These are phyloP conservation scores for Gnomoniopsis smithogilvyi DNA, from an alignment of 2,329 filamentous ascomycete genomes.

Conservation along the genomic window DNA sequence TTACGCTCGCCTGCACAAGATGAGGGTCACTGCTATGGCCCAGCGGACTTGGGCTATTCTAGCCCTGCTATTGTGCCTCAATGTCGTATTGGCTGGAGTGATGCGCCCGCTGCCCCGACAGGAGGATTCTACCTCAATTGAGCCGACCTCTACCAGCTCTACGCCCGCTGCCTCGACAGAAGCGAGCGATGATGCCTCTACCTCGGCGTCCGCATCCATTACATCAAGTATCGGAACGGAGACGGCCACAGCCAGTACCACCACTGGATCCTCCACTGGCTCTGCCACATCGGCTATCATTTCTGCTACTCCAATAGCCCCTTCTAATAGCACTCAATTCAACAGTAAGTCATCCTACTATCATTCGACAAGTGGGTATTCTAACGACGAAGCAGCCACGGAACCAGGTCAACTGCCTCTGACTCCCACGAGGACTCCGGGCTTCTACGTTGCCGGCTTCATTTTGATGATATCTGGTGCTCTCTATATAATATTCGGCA, in stretches of 20 bases:
- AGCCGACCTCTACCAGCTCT: background rate
- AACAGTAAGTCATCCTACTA: conserved; percentile 1
- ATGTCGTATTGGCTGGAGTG: conserved; percentile 12
- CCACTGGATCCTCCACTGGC: background rate
- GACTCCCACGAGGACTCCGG: conserved; percentile 72
- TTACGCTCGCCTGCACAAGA: background rate
- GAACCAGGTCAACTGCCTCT: conserved; percentile 64
- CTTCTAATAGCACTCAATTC: conserved; percentile 8
- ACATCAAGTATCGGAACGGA: background rate
- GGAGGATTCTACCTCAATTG: background rate
- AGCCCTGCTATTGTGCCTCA: conserved; percentile 10
- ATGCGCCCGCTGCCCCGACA: conserved; percentile 14
- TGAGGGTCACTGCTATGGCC: conserved; percentile 3
- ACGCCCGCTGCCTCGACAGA: conserved; percentile 3
- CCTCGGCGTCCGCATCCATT: conserved; percentile 1
- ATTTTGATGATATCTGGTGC: conserved; percentile 72
- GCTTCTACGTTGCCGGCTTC: conserved; percentile 73
- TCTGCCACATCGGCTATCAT: background rate
- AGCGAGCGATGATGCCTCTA: background rate
- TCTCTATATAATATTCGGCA: conserved; percentile 71
- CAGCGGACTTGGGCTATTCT: conserved; percentile 6
- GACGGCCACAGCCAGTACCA: background rate
- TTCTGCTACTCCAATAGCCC: conserved; percentile 3
- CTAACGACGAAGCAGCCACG: conserved; percentile 32
- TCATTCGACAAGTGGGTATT: background rate